These are phyloP conservation scores for Trichosporon ovoides DNA, from an alignment of 1,284 basidiomycete species.

Conservation along the genomic window DNA sequence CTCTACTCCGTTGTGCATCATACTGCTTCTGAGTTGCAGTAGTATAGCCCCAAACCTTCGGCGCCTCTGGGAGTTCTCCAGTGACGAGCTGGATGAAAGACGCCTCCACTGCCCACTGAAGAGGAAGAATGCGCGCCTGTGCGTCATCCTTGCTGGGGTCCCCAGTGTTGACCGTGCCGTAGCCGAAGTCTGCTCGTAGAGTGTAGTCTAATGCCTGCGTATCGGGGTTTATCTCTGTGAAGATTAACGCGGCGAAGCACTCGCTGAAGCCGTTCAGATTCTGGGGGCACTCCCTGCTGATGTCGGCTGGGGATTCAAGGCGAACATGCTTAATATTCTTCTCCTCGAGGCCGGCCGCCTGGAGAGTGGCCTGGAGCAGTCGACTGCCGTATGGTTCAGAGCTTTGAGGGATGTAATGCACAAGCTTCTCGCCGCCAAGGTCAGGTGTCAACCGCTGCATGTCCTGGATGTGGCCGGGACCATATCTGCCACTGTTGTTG, in stretches of 20 bases:
- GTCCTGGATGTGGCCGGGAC: slow-evolving; percentile 57
- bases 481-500: slow-evolving; percentile 28
- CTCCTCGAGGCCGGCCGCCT: slow-evolving; percentile 51
- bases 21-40: slow-evolving; percentile 62
- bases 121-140: slow-evolving; percentile 62
- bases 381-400: slow-evolving; percentile 50
- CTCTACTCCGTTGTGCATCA: slow-evolving; percentile 54
- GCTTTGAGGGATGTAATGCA: slow-evolving; percentile 53
- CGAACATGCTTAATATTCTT: slow-evolving; percentile 51
- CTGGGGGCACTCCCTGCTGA: slow-evolving; percentile 60
- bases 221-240: slow-evolving; percentile 57
- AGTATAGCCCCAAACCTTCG: slow-evolving; percentile 66
- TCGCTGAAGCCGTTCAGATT: slow-evolving; percentile 66
- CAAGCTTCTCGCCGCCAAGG: slow-evolving; percentile 57
- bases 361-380: slow-evolving; percentile 54
- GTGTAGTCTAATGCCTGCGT: slow-evolving; percentile 59
- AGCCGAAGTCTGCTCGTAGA: slow-evolving; percentile 62
- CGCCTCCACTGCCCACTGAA: slow-evolving; percentile 73
- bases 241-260: slow-evolving; percentile 65
- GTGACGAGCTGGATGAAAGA: slow-evolving; percentile 33
- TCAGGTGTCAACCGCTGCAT: slow-evolving; percentile 54
- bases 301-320: slow-evolving; percentile 50
- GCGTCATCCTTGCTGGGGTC: slow-evolving; percentile 61
- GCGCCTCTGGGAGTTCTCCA: slow-evolving; percentile 48
- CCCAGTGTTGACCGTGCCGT: slow-evolving; percentile 61